Evolutionary conservation across 2,329 filamentous ascomycete species (phyloP), one percentile per base, ranked within the genome.

Genomic region (Macrophomina phaseolina): DNA sequence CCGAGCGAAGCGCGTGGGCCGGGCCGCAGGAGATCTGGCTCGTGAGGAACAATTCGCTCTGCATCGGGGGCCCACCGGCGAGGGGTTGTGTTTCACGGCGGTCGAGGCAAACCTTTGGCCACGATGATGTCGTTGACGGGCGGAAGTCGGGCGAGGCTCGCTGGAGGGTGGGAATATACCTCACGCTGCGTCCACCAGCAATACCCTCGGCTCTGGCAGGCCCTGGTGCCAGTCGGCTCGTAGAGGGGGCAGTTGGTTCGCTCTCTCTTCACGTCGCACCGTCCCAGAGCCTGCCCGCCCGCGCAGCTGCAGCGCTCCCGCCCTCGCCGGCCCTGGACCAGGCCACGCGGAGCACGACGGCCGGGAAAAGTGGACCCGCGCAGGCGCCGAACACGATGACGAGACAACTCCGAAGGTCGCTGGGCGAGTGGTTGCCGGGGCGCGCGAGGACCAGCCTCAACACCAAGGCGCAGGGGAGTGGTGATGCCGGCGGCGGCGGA

Each of bases 21-120:
- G 51, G 51, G 38, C 62, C 62, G 62, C 32, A 48, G 49, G 16
- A 32, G 62, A 65, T 46, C 62, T 16, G 18, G 46, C 40, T 61
- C 42, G 56, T 48, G 56, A 61, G 56, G 32, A 23, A 34, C 8
- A 7, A n/a, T 7, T 11, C 55, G 23, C 8, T 30, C 18, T 51
- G 48, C 48, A 32, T 30, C 48, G 48, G 55, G 7, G 56, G 42
- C 56, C 56, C 56, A 61, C 56, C 23, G 1, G 23, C 4, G 55
- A 45, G 55, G 40, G 14, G 40, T 7, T 9, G 14, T 7, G 55
- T 60, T 18, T 30, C 40, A 46, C 6, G 16, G 56, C 16, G 56
- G 56, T 18, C 40, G 56, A 48, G 56, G 40, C 56, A 61, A 61
- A 34, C 34, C 28, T 23, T 34, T 61, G 56, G 56, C 40, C 38